A percentile compares a stretch with the other conserved stretches of the same genome.
Conservation (phyloP, 1,284 basidiomycete genomes). For the Ganoderma sinense region DNA sequence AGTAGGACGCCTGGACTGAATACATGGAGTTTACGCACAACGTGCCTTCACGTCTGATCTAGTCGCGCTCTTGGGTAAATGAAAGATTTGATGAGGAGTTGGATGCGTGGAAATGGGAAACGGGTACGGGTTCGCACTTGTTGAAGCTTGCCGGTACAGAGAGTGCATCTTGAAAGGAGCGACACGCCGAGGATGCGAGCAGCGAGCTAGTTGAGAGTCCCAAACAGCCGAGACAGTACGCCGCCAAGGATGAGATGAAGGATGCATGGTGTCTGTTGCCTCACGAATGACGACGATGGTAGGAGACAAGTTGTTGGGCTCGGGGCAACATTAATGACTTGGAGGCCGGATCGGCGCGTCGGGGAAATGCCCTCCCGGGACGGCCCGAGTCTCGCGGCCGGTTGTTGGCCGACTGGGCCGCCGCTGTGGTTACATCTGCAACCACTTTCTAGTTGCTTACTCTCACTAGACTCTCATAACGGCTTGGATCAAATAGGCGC, state of each 20-base stretch:
- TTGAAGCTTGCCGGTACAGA: background rate
- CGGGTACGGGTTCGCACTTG: constrained; percentile 54
- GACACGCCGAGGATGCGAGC: background rate
- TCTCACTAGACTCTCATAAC: no score
- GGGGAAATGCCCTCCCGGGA: background rate
- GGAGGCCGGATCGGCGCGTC: background rate
- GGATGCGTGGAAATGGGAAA: constrained; percentile 63
- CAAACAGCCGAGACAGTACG: background rate
- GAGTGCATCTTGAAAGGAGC: background rate
- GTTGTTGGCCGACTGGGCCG: no score
- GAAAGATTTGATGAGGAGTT: constrained; percentile 75
- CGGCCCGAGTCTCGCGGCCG: background rate
- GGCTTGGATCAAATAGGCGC: no score
- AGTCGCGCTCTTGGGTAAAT: constrained; percentile 61
- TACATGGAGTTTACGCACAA: constrained; percentile 51
- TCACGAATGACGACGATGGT: background rate
- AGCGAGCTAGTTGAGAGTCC: background rate
- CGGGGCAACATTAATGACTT: no score
- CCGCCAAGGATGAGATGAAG: background rate
- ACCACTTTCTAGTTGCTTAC: no score
- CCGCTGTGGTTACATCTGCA: no score
- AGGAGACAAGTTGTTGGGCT: background rate
- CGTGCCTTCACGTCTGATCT: constrained; percentile 68
- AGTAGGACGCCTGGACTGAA: background rate
- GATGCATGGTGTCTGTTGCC: background rate